Base-by-base conservation (phyloP, 2,329 filamentous ascomycete genomes). In the Botryotinia convoluta region DNA sequence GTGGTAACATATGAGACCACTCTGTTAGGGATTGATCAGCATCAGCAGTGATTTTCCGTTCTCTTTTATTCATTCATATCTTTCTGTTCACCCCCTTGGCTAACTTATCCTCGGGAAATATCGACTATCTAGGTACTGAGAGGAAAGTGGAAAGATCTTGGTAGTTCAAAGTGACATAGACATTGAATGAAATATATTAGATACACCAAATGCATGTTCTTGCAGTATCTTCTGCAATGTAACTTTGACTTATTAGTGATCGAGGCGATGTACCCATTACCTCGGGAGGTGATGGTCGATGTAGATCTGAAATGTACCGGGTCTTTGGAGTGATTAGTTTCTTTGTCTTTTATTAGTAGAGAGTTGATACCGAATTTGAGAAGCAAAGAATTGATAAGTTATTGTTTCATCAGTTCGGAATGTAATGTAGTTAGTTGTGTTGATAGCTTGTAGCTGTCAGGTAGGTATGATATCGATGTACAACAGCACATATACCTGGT, bases 191-290 rank as follows among this genome's bases (percentile, higher is more conserved):
- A 29, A 68, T 39, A 54, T 42, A 29, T 29, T 4, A 54, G 37
- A 39, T 35, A 42, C 61, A n/a, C 37, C 61, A 63, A 42, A 44
- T 44, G 61, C 26, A 42, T 29, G 26, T 29, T 44, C 37, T 37
- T 48, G 62, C 29, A 35, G 42, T 20, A 65, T 65, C 42, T 35
- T 39, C 26, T 65, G 62, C 62, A 39, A 62, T 62, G 60, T 61
- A 39, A 63, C 61, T 63, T 20, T 16, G 61, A 18, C 61, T 44
- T 42, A 14, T 8, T n/a, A 16, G 37, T 62, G 51, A 62, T 39
- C 60, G 22, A n/a, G 16, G 9, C 29, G 29, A 35, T 35, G 29
- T 57, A 18, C 51, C 51, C n/a, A 18, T 57, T 57, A 12, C 51
- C 29, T 35, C 9, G 29, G 60, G 37, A 42, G 35, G 35, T n/a